Conservation (phyloP, 495 filamentous ascomycete genomes). For the Melanomma pulvis-pyrius region DNA sequence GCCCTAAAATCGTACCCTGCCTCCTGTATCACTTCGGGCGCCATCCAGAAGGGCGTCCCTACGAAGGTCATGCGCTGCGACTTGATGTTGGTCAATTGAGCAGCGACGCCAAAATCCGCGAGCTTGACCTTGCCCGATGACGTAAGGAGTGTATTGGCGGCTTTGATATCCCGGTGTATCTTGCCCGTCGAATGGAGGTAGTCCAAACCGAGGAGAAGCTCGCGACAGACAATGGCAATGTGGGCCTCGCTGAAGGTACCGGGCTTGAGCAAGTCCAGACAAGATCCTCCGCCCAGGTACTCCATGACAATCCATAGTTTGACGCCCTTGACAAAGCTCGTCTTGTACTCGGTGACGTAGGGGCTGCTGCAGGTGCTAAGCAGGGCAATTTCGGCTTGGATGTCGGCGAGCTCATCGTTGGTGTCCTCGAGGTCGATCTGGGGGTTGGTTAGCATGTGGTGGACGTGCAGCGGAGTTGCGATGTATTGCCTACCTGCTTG, state of each 20-base stretch:
- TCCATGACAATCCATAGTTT: constrained; percentile 99
- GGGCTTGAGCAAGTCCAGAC: constrained; percentile 92
- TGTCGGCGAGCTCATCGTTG: constrained; percentile 96
- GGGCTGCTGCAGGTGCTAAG: constrained; percentile 90
- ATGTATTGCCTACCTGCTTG: constrained; percentile 67
- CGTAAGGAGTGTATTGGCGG: constrained; percentile 87
- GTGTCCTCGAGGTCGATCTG: constrained; percentile 98
- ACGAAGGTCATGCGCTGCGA: constrained; percentile 98
- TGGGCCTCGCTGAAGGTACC: constrained; percentile 86
- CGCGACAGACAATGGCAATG: constrained; percentile 91
- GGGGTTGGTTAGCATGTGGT: constrained; percentile 10
- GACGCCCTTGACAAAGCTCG: constrained; percentile 88
- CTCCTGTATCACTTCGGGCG: constrained; percentile 96
- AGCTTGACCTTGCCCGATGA: constrained; percentile 86
- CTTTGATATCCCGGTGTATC: constrained; percentile 97
- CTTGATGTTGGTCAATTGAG: constrained; percentile 95
- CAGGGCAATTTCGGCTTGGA: constrained; percentile 95
- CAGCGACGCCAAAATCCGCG: constrained; percentile 96
- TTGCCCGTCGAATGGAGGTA: constrained; percentile 95
- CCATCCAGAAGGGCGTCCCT: constrained; percentile 99
- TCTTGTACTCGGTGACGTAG: constrained; percentile 94
- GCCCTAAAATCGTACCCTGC: constrained; percentile 96
- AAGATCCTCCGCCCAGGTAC: constrained; percentile 90
- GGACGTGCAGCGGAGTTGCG: not conserved
- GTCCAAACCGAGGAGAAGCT: constrained; percentile 85